Evolutionary conservation across 106 monocot species (phyloP), one percentile per base, ranked within the genome.

Genomic region (Amphibolis antarctica): DNA sequence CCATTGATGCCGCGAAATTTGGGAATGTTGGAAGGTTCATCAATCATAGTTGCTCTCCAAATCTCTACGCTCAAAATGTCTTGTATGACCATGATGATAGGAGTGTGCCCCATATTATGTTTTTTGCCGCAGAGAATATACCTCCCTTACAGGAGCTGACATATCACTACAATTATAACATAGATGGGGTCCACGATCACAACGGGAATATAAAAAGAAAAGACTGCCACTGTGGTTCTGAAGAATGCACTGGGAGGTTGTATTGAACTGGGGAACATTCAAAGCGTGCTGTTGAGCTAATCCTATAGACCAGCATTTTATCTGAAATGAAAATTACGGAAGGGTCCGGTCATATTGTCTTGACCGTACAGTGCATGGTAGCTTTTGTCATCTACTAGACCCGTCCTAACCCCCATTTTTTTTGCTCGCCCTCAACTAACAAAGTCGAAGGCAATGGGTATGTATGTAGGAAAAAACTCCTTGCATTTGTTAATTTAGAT

Each of bases 1-100:
- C 93, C 3, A 94, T 94, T 68, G 93, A 94, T 84, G 89, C 93
- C 47, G 79, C 81, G 5, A 45, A 81, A 31, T 83, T 55, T 62
- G 93, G 83, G 50, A 94, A 89, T 73, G 70, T 94, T 18, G 93
- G 93, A 59, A 73, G 93, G 65, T 94, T 94, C 58, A 86, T 94
- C 63, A 94, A 89, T 64, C 93, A 94, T 46, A 86, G 93, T 62
- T 94, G 89, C 54, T 84, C 93, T 9, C 93, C 93, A 23, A 93
- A 93, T 48, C 82, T 88, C 19, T 92, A 85, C 56, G 92, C 92
- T 12, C 92, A 92, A 55, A 88, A 88, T 80, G 82, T 92, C 67
- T 70, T 92, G 13, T 92, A 80, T 66, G 92, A 92, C 28, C 92
- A 92, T 65, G 92, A 79, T 67, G 85, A 88, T 63, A 88, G 77